phyloP scores from a whole-genome alignment of 2,329 filamentous ascomycete genomes.

The Trichoderma lentiforme region DNA sequence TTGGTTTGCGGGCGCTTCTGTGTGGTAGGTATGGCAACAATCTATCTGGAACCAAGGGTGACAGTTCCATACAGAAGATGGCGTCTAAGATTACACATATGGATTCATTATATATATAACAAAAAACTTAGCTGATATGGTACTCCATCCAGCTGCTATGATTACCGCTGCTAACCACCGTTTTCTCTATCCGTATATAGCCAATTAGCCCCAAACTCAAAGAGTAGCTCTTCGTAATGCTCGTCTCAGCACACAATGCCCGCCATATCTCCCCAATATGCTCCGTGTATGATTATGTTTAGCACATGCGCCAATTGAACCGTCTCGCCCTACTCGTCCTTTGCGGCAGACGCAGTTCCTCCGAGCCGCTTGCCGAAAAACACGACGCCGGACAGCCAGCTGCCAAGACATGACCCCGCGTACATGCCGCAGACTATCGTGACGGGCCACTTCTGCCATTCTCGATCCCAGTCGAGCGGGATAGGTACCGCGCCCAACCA shows the following conservation, averaged over 20 bases:
- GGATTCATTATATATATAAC: not conserved
- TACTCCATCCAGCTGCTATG: not conserved
- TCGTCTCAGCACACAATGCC: conserved; percentile 2
- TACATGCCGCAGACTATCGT: conserved; percentile 85
- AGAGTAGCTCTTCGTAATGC: not conserved
- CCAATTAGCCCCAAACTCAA: conserved; percentile 1
- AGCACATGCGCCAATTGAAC: not conserved
- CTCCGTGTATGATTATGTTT: not conserved
- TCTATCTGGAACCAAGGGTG: not conserved
- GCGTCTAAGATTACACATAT: not conserved
- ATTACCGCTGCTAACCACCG: not conserved
- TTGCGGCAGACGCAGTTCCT: conserved; percentile 17
- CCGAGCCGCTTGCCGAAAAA: conserved; percentile 45
- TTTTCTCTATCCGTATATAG: conserved; percentile 15
- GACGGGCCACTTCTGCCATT: conserved; percentile 97
- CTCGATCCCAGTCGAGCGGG: conserved; percentile 96
- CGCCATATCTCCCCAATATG: not conserved
- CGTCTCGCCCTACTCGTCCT: conserved; percentile 30
- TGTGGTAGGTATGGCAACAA: not conserved
- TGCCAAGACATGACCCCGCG: conserved; percentile 70
- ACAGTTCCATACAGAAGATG: not conserved
- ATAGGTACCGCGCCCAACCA: conserved; percentile 96
- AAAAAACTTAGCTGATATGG: not conserved
- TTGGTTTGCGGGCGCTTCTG: not conserved
- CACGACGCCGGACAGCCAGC: conserved; percentile 54